Evolutionary conservation across 1,284 basidiomycete species (phyloP).

Genomic region (Leccinum pallidistipes): DNA sequence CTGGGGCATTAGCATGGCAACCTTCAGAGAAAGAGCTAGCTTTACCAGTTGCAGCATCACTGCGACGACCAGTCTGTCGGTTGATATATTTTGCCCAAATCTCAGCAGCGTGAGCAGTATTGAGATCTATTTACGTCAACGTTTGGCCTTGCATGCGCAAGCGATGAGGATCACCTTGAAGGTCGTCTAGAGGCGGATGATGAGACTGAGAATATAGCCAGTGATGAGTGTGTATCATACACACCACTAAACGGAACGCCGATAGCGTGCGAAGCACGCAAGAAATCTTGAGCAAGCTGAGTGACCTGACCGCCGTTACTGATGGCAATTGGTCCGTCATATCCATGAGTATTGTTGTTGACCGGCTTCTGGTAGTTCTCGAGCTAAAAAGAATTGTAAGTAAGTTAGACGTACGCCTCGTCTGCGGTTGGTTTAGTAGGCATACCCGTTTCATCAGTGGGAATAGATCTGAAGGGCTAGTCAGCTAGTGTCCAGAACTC

Average conservation of each 20-base stretch:
- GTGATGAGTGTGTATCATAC: slow-evolving; percentile 16
- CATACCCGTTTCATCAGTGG: slow-evolving; percentile 69
- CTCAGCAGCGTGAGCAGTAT: slow-evolving; percentile 63
- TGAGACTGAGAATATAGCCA: background rate
- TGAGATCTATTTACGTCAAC: slow-evolving; percentile 43
- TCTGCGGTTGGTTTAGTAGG: background rate
- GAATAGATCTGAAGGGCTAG: slow-evolving; percentile 49
- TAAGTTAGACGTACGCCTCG: background rate
- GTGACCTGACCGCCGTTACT: slow-evolving; percentile 64
- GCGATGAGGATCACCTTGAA: slow-evolving; percentile 45
- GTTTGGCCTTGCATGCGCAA: background rate
- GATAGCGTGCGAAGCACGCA: slow-evolving; percentile 60
- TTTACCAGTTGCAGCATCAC: slow-evolving; percentile 66
- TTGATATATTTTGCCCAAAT: slow-evolving; percentile 81
- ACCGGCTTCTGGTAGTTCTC: slow-evolving; percentile 75
- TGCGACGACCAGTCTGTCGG: slow-evolving; percentile 67
- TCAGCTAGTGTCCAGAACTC: slow-evolving; percentile 3
- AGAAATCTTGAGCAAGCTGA: slow-evolving; percentile 66
- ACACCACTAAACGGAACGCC: slow-evolving; percentile 67
- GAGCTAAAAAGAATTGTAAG: slow-evolving; percentile 39
- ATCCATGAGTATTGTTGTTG: slow-evolving; percentile 60
- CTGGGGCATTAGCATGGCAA: background rate
- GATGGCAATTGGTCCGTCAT: slow-evolving; percentile 70
- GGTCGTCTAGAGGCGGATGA: slow-evolving; percentile 49
- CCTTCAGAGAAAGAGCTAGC: background rate